Percentiles rank a stretch among this genome's conserved stretches.
These are phyloP conservation scores for Graphilbum sp. DNA, from an alignment of 2,329 filamentous ascomycete genomes.

Conservation along the genomic window DNA sequence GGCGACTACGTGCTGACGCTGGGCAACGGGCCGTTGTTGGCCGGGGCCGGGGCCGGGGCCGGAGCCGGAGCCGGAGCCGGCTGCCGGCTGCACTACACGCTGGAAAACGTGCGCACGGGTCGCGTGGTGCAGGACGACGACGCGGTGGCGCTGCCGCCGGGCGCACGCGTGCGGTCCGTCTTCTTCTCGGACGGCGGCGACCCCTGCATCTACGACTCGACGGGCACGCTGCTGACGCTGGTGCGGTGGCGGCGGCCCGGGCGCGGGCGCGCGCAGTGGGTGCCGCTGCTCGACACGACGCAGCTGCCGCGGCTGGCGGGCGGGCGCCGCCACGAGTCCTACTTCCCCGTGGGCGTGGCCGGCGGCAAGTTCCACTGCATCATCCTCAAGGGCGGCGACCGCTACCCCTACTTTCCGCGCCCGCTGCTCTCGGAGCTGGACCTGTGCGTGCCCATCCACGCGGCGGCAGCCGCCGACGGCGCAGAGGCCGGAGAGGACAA, in stretches of 20 bases:
- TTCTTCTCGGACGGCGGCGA: constrained; percentile 94
- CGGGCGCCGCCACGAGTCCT: constrained; percentile 74
- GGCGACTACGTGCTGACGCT: constrained; percentile 92
- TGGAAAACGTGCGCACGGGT: constrained; percentile 87
- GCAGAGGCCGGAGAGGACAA: constrained; percentile 18
- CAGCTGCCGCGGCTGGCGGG: constrained; percentile 65
- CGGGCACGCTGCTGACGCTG: constrained; percentile 72
- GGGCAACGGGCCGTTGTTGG: constrained; percentile 82
- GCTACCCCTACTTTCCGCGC: constrained; percentile 82
- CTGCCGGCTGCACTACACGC: constrained; percentile 70
- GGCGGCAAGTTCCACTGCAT: constrained; percentile 94
- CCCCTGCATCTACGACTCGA: constrained; percentile 89
- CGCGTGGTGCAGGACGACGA: constrained; percentile 93
- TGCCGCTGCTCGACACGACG: constrained; percentile 81
- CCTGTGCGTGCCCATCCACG: constrained; percentile 67
- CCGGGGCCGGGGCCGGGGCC: too few species aligned
- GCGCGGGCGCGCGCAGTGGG: constrained; percentile 76
- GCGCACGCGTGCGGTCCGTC: constrained; percentile 57
- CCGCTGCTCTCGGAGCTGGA: constrained; percentile 87
- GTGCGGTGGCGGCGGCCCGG: constrained; percentile 80
- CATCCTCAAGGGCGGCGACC: constrained; percentile 89
- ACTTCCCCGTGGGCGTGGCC: constrained; percentile 91
- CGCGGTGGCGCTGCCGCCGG: constrained; percentile 65
- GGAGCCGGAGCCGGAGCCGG: constrained; percentile 63
- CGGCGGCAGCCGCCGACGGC: constrained; percentile 15